Evolutionary conservation across 768 basidiomycete genomes (phyloP), one percentile per base, ranked within the genome.

Genomic region (Suillus cothurnatus): DNA sequence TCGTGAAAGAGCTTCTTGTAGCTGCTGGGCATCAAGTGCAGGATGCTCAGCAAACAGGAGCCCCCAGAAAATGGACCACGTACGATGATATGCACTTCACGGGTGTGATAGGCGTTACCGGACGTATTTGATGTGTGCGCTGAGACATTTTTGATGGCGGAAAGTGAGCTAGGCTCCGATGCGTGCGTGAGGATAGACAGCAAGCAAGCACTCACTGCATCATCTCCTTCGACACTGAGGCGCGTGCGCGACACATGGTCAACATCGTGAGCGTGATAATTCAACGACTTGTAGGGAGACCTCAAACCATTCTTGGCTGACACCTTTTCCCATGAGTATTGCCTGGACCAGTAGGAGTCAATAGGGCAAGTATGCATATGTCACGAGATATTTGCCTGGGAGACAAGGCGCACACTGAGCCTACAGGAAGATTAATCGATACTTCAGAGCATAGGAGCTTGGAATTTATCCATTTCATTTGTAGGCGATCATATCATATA

Each of bases 301-400:
- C 71, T 70, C 75, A 69, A 76, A 78, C 77, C 76, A 78, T 77
- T 77, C 76, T 77, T 77, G 72, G 72, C 61, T 70, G 70, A 70
- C 43, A 69, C 71, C 76, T 67, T 74, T 73, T 73, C 75, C 77
- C 76, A 78, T 78, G 75, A 71, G 70, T 73, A 72, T 69, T 70
- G 66, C 71, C 71, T 78, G 69, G 76, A 75, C 73, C 64, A 71
- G 62, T 65, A 69, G 61, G 66, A 68, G 72, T 76, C 74, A 64
- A 69, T 61, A 52, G 70, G 68, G 65, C 73, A 64, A 66, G 68
- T 56, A 71, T 69, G 76, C 76, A 77, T 77, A 71, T 65, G 72
- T 71, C 66, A 73, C 69, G 34, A 70, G 63, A 59, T 56, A 64
- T 47, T 47, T 66, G 69, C 74, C 72, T 62, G 64, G 66, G 61